A percentile compares a stretch with the other conserved stretches of the same genome.
These are phyloP conservation scores for Nicotiana tomentosiformis DNA, from an alignment of 257 asterid genomes.

Conservation along the genomic window DNA sequence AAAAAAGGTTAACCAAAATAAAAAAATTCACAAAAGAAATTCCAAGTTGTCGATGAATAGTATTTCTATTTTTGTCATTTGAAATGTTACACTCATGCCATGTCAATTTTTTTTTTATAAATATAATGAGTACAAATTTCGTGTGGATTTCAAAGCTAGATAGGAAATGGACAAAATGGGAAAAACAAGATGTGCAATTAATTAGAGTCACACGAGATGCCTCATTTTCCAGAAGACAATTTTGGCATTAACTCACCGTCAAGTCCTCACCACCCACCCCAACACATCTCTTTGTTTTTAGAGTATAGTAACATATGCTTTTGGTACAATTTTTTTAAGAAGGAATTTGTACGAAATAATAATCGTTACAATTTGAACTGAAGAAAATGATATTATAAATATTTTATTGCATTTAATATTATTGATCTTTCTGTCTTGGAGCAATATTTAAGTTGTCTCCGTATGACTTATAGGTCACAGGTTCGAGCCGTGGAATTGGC, in stretches of 20 bases:
- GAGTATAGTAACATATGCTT: too few relatives aligned
- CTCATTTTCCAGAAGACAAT: background rate
- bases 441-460: too few relatives aligned
- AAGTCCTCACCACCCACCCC: background rate
- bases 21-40: background rate
- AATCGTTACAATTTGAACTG: too few relatives aligned
- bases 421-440: background rate
- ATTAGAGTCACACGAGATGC: slow-evolving; percentile 7
- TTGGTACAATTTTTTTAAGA: background rate
- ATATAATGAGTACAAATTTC: background rate
- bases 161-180: background rate
- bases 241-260: background rate
- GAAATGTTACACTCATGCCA: background rate
- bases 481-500: too few relatives aligned
- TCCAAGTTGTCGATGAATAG: background rate
- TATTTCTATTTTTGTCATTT: background rate
- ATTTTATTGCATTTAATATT: too few relatives aligned
- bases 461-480: too few relatives aligned
- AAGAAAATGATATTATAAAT: too few relatives aligned
- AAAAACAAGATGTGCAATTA: background rate
- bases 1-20: background rate
- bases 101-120: background rate
- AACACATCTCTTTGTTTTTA: background rate
- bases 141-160: background rate
- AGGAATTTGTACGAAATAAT: background rate